A percentile compares a stretch with the other conserved stretches of the same genome.
phyloP scores from a whole-genome alignment of 2,329 filamentous ascomycete genomes.

The Fusarium sp. region DNA sequence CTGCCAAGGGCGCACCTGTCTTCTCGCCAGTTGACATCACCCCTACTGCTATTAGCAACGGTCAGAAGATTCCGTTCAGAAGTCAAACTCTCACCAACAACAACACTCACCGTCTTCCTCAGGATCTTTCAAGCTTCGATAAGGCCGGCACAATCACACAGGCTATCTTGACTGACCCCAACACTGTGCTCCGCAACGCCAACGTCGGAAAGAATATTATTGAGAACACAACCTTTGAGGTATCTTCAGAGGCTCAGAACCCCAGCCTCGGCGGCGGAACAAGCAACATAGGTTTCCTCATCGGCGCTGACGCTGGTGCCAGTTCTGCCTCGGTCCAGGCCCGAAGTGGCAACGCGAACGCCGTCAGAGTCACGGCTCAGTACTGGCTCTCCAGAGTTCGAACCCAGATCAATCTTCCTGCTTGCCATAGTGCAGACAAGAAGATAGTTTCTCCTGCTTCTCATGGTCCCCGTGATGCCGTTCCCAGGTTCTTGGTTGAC shows the following conservation, averaged over 20 bases:
- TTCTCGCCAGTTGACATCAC: constrained; percentile 41
- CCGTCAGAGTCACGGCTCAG: constrained; percentile 10
- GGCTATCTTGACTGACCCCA: constrained; percentile 45
- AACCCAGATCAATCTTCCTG: constrained; percentile 28
- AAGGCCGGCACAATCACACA: constrained; percentile 47
- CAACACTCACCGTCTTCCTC: constrained; percentile 41
- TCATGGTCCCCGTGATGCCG: constrained; percentile 5
- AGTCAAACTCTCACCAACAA: constrained; percentile 11
- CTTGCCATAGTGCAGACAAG: background rate
- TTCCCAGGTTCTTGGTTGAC: constrained; percentile 28
- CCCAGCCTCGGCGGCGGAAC: constrained; percentile 45
- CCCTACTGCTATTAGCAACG: constrained; percentile 32
- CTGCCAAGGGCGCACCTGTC: constrained; percentile 26
- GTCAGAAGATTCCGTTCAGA: background rate
- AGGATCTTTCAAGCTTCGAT: constrained; percentile 44
- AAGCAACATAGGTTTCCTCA: constrained; percentile 30
- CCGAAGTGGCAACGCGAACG: constrained; percentile 26
- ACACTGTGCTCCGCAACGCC: constrained; percentile 42
- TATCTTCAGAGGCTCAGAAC: constrained; percentile 37
- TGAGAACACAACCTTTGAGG: constrained; percentile 43
- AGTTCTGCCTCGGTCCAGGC: constrained; percentile 45
- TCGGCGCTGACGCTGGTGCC: constrained; percentile 21
- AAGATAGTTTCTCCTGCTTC: constrained; percentile 12
- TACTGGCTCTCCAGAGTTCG: constrained; percentile 36
- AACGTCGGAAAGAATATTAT: constrained; percentile 46